Evolutionary conservation across 1,139 yeast species (phyloP), one percentile per base, ranked within the genome.

Genomic region (Pichia inconspicua): DNA sequence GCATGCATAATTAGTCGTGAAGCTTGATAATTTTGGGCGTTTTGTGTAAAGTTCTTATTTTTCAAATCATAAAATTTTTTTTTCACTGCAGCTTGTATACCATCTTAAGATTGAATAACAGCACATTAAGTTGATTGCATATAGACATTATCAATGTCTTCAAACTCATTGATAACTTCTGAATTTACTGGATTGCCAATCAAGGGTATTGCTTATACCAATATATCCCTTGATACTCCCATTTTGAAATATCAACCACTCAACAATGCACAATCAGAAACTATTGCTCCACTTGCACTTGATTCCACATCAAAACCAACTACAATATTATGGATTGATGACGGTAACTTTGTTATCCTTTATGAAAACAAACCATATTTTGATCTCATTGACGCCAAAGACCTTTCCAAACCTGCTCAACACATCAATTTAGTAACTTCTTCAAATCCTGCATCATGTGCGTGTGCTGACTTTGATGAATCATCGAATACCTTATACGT

Each of bases 221-320:
- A 79, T 27, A 77, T 81, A 40, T 83, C 89, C 4, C 72, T 89
- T 53, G 95, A 88, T 62, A 72, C 81, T 10, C 92, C 86, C 60
- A 80, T 82, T 57, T 68, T 89, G 43, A 75, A 82, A 54, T 85
- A 86, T 4, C 82, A 77, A 57, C 73, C 85, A 8, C 17, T 48
- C 2, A 47, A 40, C 17, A 30, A 38, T 14, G 14, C 45, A 22
- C 17, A 32, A 8, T 31, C 46, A 11, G 45, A 44, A 9, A 38
- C 46, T 10, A 14, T 49, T 5, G 11, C 47, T 12, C 52, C 52
- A 14, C 34, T 49, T 11, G 32, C 46, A 6, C 41, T 49, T 10
- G 52, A 49, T 12, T 7, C 34, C 10, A 22, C 27, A 3, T 45
- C 48, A 5, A 45, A 35, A n/a, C 50, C 50, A 27, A 28, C 45